Conservation (phyloP, 164 flowering plant species). For the Piper longum region DNA sequence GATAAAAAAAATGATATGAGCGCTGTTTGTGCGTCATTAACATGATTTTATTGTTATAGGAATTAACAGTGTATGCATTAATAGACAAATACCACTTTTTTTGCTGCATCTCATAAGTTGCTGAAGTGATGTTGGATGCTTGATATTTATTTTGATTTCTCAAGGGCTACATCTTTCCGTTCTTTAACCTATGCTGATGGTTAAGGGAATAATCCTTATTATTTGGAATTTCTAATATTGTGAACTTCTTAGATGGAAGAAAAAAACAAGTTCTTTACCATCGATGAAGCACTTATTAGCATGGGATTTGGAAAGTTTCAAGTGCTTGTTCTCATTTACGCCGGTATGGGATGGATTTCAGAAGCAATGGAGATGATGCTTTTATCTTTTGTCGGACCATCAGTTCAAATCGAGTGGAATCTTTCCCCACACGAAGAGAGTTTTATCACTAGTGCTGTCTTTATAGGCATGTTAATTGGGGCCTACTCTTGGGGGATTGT, state of each 20-base stretch:
- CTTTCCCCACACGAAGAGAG: slow-evolving; percentile 68
- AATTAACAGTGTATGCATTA: no score
- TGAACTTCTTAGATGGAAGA: slow-evolving; percentile 29
- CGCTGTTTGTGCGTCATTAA: no score
- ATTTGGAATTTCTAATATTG: not conserved
- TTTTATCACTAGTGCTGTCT: slow-evolving; percentile 65
- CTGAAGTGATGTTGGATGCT: no score
- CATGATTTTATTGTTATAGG: no score
- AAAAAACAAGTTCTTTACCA: slow-evolving; percentile 28
- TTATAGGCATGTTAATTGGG: slow-evolving; percentile 87
- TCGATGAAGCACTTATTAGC: slow-evolving; percentile 53
- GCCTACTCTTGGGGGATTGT: slow-evolving; percentile 84
- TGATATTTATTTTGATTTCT: no score
- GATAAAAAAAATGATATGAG: no score
- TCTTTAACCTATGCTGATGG: no score
- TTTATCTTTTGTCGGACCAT: slow-evolving; percentile 80
- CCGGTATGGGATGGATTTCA: slow-evolving; percentile 74
- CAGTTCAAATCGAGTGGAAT: slow-evolving; percentile 62
- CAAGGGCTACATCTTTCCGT: no score
- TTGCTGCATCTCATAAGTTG: no score
- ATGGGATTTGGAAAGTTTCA: slow-evolving; percentile 78
- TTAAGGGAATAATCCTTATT: no score
- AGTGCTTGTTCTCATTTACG: slow-evolving; percentile 53
- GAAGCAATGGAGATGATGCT: slow-evolving; percentile 99
- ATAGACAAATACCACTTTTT: no score